Evolutionary conservation across 345 rosid species (phyloP).

Genomic region (Populus davidiana): DNA sequence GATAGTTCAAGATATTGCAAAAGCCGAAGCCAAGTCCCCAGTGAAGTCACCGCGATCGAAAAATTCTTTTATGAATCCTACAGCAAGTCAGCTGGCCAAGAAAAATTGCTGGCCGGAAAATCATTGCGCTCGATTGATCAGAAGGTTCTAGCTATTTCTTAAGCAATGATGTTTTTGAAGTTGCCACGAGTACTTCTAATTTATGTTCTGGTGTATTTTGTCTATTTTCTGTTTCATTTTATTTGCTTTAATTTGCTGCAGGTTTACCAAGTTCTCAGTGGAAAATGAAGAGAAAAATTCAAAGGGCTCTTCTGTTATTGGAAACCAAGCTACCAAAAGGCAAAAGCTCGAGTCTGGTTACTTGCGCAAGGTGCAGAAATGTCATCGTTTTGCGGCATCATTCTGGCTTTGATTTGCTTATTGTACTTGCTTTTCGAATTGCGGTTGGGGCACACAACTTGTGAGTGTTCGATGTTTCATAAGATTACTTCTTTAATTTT

Average conservation of each 20-base stretch:
- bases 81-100: slow-evolving; percentile 84
- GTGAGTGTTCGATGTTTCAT: no score
- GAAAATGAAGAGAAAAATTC: slow-evolving; percentile 37
- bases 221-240: background rate
- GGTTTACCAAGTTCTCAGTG: slow-evolving; percentile 39
- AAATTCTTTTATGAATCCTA: slow-evolving; percentile 72
- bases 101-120: slow-evolving; percentile 41
- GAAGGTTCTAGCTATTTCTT: slow-evolving; percentile 34
- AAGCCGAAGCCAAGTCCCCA: slow-evolving; percentile 17
- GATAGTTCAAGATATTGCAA: slow-evolving; percentile 15
- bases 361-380: slow-evolving; percentile 50
- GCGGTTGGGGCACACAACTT: background rate
- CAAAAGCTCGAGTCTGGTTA: slow-evolving; percentile 86
- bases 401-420: slow-evolving; percentile 6
- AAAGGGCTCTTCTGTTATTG: slow-evolving; percentile 34
- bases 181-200: background rate
- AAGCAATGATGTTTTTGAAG: background rate
- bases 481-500: slow-evolving; percentile 2
- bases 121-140: slow-evolving; percentile 36
- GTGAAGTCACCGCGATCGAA: slow-evolving; percentile 32
- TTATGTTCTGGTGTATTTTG: background rate
- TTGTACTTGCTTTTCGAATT: background rate
- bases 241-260: slow-evolving; percentile 14
- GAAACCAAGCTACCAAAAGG: slow-evolving; percentile 54
- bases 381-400: background rate